Conservation (phyloP, 163 green algal species). For the Chlamydomonas reinhardtii region DNA sequence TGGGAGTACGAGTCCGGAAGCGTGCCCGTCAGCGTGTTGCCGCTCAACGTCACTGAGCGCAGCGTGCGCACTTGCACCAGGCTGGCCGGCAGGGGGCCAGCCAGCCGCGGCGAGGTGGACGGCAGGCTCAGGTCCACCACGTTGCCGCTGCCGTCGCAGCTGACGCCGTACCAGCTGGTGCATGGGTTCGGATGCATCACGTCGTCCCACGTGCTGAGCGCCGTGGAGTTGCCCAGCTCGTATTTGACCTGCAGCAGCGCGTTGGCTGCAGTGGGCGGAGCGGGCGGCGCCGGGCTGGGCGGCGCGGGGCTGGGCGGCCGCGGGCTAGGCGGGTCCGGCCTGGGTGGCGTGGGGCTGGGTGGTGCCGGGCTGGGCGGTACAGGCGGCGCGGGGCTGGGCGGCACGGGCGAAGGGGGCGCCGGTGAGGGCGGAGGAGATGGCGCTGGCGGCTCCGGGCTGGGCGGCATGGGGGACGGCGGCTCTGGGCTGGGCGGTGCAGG, state of each 20-base stretch:
- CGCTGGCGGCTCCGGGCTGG: too few species aligned
- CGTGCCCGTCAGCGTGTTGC: neutral
- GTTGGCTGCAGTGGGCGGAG: neutral
- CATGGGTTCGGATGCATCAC: neutral
- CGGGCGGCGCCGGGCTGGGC: neutral
- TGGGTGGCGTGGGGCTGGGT: too few species aligned
- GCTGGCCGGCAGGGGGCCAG: neutral
- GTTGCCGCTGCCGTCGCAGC: neutral
- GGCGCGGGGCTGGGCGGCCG: neutral
- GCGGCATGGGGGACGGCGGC: neutral
- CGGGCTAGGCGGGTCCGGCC: neutral
- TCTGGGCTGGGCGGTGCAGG: too few species aligned
- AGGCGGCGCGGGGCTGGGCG: neutral
- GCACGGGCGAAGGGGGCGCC: too few species aligned
- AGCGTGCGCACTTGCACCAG: slow-evolving; percentile 3
- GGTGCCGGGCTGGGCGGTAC: neutral
- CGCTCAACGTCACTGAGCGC: slow-evolving; percentile 1
- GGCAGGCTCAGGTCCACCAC: neutral
- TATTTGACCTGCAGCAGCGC: neutral
- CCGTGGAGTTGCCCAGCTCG: neutral
- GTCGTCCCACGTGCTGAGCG: neutral
- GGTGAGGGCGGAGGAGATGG: too few species aligned
- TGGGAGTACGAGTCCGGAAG: neutral
- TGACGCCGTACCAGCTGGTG: neutral
- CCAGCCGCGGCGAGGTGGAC: neutral